Percentiles rank a stretch among this genome's conserved stretches.
Conservation (phyloP, 345 rosid species). For the Excoecaria cochinchinensis region DNA sequence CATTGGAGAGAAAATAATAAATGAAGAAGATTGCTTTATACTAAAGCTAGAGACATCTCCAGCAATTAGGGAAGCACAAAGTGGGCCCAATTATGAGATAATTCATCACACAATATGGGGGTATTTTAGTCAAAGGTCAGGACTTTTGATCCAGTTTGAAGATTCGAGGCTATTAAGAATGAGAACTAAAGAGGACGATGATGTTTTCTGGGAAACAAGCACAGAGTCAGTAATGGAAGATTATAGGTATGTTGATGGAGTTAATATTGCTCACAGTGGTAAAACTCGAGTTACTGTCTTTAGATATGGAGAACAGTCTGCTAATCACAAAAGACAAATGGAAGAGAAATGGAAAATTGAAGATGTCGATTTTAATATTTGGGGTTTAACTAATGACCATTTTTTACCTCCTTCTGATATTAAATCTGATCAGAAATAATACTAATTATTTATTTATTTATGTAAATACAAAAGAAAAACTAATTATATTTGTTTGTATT, state of each 20-base stretch:
- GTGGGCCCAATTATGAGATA: constrained; percentile 73
- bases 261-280: constrained; percentile 80
- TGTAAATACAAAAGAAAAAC: no score
- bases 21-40: constrained; percentile 75
- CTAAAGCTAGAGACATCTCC: constrained; percentile 75
- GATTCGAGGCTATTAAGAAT: constrained; percentile 71
- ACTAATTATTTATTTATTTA: no score
- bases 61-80: constrained; percentile 68
- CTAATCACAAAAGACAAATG: constrained; percentile 77
- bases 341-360: constrained; percentile 83
- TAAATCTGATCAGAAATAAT: neutral
- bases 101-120: constrained; percentile 95
- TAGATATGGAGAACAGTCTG: constrained; percentile 79
- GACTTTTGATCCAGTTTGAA: constrained; percentile 75
- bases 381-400: constrained; percentile 60
- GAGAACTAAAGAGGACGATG: constrained; percentile 60
- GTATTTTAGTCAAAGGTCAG: constrained; percentile 85
- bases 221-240: constrained; percentile 82
- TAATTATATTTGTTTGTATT: no score
- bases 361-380: constrained; percentile 72
- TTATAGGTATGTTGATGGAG: constrained; percentile 57
- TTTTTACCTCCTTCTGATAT: constrained; percentile 63
- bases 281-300: constrained; percentile 62
- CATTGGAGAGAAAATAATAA: constrained; percentile 77
- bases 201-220: constrained; percentile 91